phyloP scores from a whole-genome alignment of 2,329 filamentous ascomycete genomes.

The Aspergillus costaricaensis region DNA sequence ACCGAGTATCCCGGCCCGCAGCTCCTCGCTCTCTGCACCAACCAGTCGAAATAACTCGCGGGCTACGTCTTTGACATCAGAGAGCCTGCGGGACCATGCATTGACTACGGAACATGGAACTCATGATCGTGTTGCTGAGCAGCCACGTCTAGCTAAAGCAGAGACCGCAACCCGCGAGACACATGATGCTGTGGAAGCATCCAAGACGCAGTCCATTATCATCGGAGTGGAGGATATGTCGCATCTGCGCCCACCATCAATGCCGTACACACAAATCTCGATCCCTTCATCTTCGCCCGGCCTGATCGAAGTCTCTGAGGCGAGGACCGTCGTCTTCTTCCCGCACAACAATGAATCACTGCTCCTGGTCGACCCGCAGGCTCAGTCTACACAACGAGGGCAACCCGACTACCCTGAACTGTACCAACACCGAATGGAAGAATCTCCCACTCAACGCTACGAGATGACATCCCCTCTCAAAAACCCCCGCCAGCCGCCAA shows the following conservation, averaged over 20 bases:
- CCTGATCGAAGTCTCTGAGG: slow-evolving; percentile 61
- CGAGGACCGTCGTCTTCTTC: slow-evolving; percentile 61
- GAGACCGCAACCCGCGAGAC: slow-evolving; percentile 25
- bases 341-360: slow-evolving; percentile 66
- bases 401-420: slow-evolving; percentile 21
- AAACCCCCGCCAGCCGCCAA: slow-evolving; percentile 60
- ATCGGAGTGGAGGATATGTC: slow-evolving; percentile 41
- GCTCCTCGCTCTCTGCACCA: slow-evolving; percentile 50
- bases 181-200: slow-evolving; percentile 28
- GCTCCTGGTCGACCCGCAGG: slow-evolving; percentile 61
- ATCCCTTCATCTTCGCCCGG: slow-evolving; percentile 53
- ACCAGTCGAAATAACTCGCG: slow-evolving; percentile 49
- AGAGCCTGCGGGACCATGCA: slow-evolving; percentile 40
- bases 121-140: slow-evolving; percentile 23
- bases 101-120: slow-evolving; percentile 31
- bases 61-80: slow-evolving; percentile 48
- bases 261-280: slow-evolving; percentile 51
- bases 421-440: slow-evolving; percentile 31
- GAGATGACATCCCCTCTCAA: slow-evolving; percentile 59
- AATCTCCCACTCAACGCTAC: slow-evolving; percentile 16
- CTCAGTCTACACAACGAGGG: slow-evolving; percentile 33
- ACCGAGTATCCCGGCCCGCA: slow-evolving; percentile 43
- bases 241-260: slow-evolving; percentile 49
- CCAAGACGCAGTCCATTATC: slow-evolving; percentile 41
- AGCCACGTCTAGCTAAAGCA: slow-evolving; percentile 22